Evolutionary conservation across 495 filamentous ascomycete species (phyloP).

Genomic region (Geoglossum glabrum): DNA sequence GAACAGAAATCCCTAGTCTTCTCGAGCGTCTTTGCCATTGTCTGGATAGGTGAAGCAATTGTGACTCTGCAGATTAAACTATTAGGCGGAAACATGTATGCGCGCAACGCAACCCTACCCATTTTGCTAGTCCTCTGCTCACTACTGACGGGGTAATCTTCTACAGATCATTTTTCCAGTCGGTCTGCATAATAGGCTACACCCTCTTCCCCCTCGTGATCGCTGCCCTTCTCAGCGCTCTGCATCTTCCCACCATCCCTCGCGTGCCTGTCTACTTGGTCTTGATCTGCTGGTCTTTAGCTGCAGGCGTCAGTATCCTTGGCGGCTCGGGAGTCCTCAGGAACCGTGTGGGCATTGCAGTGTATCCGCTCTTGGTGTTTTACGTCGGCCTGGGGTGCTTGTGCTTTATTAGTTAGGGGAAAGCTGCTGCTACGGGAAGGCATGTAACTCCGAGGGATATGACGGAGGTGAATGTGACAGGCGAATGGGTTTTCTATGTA

Average conservation of each 20-base stretch:
- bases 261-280: slow-evolving; percentile 80
- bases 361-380: slow-evolving; percentile 91
- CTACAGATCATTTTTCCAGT: slow-evolving; percentile 84
- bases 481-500: background rate
- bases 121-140: background rate
- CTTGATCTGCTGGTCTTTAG: slow-evolving; percentile 76
- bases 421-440: background rate
- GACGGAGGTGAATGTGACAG: background rate
- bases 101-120: slow-evolving; percentile 11
- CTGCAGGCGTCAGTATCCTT: slow-evolving; percentile 86
- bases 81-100: slow-evolving; percentile 91
- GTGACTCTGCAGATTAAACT: slow-evolving; percentile 98
- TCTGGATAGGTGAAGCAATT: slow-evolving; percentile 93
- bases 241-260: slow-evolving; percentile 53
- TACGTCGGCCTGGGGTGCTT: slow-evolving; percentile 83
- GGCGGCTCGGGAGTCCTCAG: slow-evolving; percentile 86
- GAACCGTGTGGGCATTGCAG: slow-evolving; percentile 85
- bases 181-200: slow-evolving; percentile 93
- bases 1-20: slow-evolving; percentile 78
- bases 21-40: slow-evolving; percentile 83
- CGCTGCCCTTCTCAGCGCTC: slow-evolving; percentile 68
- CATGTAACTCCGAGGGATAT: background rate
- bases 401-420: slow-evolving; percentile 76
- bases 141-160: slow-evolving; percentile 1
- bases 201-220: slow-evolving; percentile 97